A percentile compares a stretch with the other conserved stretches of the same genome.
Evolutionary conservation across 257 asterid genomes (phyloP).

Genomic region (Schizonepeta tenuifolia): DNA sequence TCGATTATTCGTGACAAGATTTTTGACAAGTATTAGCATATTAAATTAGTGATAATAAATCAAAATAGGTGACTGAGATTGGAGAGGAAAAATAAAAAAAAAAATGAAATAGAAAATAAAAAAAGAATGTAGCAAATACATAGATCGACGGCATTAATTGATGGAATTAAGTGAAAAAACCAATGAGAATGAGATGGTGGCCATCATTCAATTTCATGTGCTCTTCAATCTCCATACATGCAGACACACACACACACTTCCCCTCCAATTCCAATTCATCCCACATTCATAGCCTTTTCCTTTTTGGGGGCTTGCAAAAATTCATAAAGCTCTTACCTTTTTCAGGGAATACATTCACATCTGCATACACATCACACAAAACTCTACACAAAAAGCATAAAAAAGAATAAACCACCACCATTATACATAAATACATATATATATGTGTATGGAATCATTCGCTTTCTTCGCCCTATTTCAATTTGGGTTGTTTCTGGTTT

Average conservation of each 20-base stretch:
- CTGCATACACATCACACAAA: neutral
- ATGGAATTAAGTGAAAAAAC: slow-evolving; percentile 25
- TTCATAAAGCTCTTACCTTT: slow-evolving; percentile 46
- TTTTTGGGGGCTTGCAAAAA: slow-evolving; percentile 53
- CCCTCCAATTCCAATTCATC: slow-evolving; percentile 21
- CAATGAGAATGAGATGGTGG: slow-evolving; percentile 42
- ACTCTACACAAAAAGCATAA: neutral
- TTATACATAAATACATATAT: slow-evolving; percentile 18
- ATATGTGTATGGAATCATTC: slow-evolving; percentile 47
- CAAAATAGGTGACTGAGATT: too few species aligned
- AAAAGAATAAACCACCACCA: neutral
- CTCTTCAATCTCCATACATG: slow-evolving; percentile 67
- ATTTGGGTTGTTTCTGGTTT: slow-evolving; percentile 50
- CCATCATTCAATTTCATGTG: slow-evolving; percentile 73
- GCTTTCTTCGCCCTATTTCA: slow-evolving; percentile 55
- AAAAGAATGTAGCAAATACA: neutral
- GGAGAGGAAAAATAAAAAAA: neutral
- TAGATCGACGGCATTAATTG: slow-evolving; percentile 23
- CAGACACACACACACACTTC: slow-evolving; percentile 31
- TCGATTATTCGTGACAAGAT: too few species aligned
- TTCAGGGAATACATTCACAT: slow-evolving; percentile 23
- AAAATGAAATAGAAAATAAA: neutral
- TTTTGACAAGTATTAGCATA: too few species aligned
- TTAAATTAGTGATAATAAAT: too few species aligned
- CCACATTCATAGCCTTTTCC: slow-evolving; percentile 34